Conservation (phyloP, 306 rosid genomes). For the Rosa lucieae region DNA sequence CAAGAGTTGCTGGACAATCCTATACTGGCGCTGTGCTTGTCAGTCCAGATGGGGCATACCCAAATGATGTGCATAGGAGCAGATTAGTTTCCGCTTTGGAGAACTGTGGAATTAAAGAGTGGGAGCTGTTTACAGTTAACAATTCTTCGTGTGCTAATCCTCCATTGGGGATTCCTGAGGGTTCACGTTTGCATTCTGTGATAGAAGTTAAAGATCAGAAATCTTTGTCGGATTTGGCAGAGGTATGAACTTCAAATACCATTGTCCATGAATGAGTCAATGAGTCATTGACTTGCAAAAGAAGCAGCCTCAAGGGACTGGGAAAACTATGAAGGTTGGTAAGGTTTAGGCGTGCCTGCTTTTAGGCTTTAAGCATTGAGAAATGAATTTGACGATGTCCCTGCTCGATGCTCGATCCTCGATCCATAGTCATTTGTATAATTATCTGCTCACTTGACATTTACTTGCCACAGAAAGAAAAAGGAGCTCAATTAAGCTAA, state of each 20-base stretch:
- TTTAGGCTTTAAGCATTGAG: background rate
- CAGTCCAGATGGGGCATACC: constrained; percentile 74
- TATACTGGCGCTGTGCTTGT: constrained; percentile 82
- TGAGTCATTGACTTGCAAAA: background rate
- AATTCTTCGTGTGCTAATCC: constrained; percentile 45
- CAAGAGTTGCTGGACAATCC: constrained; percentile 85
- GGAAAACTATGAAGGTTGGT: background rate
- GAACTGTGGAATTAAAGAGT: constrained; percentile 68
- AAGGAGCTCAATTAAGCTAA: background rate
- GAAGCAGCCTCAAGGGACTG: background rate
- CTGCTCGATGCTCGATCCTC: background rate
- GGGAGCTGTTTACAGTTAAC: constrained; percentile 64
- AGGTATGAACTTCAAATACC: background rate
- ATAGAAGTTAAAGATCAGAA: background rate
- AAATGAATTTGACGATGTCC: background rate
- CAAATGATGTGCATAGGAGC: constrained; percentile 39
- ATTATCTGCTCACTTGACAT: background rate
- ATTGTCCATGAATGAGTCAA: background rate
- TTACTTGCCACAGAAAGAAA: background rate
- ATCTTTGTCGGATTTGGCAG: background rate
- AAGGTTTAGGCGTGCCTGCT: background rate
- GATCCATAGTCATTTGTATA: background rate
- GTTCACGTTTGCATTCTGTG: background rate
- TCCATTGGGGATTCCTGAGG: constrained; percentile 6
- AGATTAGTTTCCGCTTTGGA: constrained; percentile 52